phyloP scores from a whole-genome alignment of 1,284 basidiomycete genomes.

The Trichosporon faecale region DNA sequence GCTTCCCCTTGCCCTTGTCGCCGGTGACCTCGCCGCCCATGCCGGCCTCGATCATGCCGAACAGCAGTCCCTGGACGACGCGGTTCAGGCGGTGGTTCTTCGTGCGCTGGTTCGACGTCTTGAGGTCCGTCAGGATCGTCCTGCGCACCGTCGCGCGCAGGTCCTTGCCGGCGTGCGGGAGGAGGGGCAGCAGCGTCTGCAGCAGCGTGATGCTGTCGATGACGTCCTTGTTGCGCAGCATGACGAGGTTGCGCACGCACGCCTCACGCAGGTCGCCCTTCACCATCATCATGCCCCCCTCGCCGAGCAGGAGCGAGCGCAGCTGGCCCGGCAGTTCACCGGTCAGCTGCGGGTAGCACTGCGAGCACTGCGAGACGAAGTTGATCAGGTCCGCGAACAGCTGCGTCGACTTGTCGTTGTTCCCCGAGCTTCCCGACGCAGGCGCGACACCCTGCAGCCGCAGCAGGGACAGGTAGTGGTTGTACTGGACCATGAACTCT shows the following conservation, averaged over 20 bases:
- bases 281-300: conserved; percentile 36
- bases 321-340: conserved; percentile 75
- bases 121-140: conserved; percentile 93
- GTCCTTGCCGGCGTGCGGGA: conserved; percentile 84
- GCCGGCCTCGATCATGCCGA: conserved; percentile 90
- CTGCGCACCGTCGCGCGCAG: conserved; percentile 84
- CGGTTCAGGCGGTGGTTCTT: conserved; percentile 97
- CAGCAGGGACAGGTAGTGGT: conserved; percentile 84
- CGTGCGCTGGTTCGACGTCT: conserved; percentile 79
- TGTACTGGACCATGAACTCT: conserved; percentile 98
- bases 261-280: conserved; percentile 65
- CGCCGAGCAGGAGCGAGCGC: conserved; percentile 64
- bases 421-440: conserved; percentile 30
- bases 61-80: conserved; percentile 92
- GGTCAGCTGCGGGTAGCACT: conserved; percentile 85
- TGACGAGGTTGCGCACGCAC: conserved; percentile 82
- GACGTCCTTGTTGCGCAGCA: conserved; percentile 88
- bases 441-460: conserved; percentile 59
- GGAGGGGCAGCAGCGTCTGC: conserved; percentile 85
- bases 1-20: conserved; percentile 63
- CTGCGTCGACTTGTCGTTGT: conserved; percentile 63
- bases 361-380: conserved; percentile 70
- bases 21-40: conserved; percentile 74
- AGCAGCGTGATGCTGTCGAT: conserved; percentile 89
- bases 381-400: conserved; percentile 80